Evolutionary conservation across 176 grass and related monocot species (phyloP).

Genomic region (Thalia dealbata): DNA sequence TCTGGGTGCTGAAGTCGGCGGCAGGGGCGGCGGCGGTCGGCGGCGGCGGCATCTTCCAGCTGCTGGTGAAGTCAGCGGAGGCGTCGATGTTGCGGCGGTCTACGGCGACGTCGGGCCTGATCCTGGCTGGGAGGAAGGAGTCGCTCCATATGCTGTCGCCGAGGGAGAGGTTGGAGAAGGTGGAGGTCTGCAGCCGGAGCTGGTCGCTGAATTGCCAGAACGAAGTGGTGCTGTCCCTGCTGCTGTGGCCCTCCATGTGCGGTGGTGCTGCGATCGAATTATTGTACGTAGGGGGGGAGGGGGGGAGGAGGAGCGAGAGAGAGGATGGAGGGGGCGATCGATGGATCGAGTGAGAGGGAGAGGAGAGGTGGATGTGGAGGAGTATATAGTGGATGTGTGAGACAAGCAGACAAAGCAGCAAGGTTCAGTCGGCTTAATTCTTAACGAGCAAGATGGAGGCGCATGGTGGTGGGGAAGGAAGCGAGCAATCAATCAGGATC

Average conservation of each 20-base stretch:
- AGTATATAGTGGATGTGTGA: background rate
- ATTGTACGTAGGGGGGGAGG: background rate
- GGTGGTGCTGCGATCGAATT: background rate
- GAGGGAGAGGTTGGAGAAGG: slow-evolving; percentile 66
- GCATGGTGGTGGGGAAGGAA: too few relatives aligned
- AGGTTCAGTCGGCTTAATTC: too few relatives aligned
- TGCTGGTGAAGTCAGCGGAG: background rate
- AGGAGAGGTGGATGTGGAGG: background rate
- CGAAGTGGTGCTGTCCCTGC: slow-evolving; percentile 1
- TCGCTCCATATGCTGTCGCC: slow-evolving; percentile 82
- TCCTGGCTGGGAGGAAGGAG: background rate
- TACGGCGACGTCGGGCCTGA: slow-evolving; percentile 20
- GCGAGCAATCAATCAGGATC: too few relatives aligned
- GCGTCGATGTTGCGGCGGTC: slow-evolving; percentile 24
- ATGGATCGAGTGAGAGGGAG: too few relatives aligned
- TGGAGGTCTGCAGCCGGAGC: slow-evolving; percentile 64
- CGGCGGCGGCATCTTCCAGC: slow-evolving; percentile 9
- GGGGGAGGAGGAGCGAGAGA: too few relatives aligned
- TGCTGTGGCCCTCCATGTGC: background rate
- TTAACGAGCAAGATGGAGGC: too few relatives aligned
- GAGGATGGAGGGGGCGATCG: too few relatives aligned
- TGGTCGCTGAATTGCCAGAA: slow-evolving; percentile 99
- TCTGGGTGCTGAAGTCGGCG: slow-evolving; percentile 18
- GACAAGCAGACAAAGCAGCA: too few relatives aligned
- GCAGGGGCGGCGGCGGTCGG: background rate